Percentiles rank a stretch among this genome's conserved stretches.
Conservation (phyloP, 169 alveolate genomes). For the Plasmodium sp. region DNA sequence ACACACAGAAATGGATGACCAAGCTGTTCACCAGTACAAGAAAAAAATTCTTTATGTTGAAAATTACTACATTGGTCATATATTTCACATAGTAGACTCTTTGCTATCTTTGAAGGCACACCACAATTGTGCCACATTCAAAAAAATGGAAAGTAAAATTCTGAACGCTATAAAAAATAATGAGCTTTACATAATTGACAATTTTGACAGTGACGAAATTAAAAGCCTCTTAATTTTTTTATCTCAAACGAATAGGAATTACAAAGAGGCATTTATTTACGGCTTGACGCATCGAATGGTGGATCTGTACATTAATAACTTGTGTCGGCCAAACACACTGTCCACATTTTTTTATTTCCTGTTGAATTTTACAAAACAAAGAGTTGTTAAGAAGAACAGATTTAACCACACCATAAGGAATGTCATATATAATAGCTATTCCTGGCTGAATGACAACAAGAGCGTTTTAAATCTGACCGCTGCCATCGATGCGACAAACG, state of each 20-base stretch:
- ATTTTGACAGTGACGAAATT: conserved; percentile 72
- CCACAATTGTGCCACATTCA: conserved; percentile 18
- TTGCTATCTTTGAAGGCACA: conserved; percentile 50
- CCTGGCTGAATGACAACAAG: conserved; percentile 61
- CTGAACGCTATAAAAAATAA: conserved; percentile 53
- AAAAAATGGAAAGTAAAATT: conserved; percentile 35
- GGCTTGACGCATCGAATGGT: conserved; percentile 48
- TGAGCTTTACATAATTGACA: conserved; percentile 48
- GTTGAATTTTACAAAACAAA: conserved; percentile 46
- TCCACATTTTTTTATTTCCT: conserved; percentile 17
- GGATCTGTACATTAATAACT: conserved; percentile 42
- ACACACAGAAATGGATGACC: not conserved
- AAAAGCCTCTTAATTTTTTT: conserved; percentile 66
- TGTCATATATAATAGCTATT: conserved; percentile 41
- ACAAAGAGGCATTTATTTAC: conserved; percentile 62
- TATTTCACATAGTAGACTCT: conserved; percentile 34
- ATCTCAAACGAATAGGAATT: conserved; percentile 23
- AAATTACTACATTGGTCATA: conserved; percentile 65
- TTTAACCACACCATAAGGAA: conserved; percentile 69
- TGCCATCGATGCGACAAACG: not conserved
- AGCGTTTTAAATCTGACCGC: not conserved
- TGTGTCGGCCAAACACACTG: conserved; percentile 13
- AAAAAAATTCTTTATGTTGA: conserved; percentile 44
- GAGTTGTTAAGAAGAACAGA: conserved; percentile 40
- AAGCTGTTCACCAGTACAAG: not conserved